phyloP scores from a whole-genome alignment of 345 rosid genomes.

The Cardiospermum halicacabum region DNA sequence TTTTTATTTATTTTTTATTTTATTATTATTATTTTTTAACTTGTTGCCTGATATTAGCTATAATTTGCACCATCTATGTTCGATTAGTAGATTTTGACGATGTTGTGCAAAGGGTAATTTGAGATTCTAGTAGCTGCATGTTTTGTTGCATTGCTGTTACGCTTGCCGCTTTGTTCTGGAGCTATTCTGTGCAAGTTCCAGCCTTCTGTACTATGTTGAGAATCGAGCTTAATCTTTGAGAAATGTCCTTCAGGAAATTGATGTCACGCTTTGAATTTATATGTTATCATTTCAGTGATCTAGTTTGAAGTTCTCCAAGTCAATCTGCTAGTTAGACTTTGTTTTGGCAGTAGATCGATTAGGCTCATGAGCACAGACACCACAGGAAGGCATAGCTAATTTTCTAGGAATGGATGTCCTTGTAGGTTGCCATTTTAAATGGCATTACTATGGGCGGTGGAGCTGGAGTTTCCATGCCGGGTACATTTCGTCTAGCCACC shows the following conservation, averaged over 20 bases:
- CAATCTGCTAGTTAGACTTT: neutral
- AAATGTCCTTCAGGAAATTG: neutral
- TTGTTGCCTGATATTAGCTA: constrained; percentile 4
- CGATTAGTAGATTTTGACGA: neutral
- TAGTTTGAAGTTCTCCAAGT: neutral
- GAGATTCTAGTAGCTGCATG: neutral
- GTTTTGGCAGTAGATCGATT: neutral
- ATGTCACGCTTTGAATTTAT: neutral
- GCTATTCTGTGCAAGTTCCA: no score
- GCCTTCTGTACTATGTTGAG: neutral
- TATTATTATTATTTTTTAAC: constrained; percentile 6
- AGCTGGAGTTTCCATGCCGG: constrained; percentile 88
- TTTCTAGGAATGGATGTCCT: neutral
- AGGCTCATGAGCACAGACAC: neutral
- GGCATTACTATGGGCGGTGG: constrained; percentile 99
- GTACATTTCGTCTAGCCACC: constrained; percentile 77
- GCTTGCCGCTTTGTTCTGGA: neutral
- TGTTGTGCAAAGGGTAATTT: neutral
- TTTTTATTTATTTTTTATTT: no score
- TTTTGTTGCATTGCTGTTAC: neutral
- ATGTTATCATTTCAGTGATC: neutral
- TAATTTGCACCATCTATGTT: neutral
- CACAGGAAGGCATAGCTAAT: no score
- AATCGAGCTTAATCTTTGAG: neutral
- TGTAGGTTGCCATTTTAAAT: constrained; percentile 75